phyloP scores from a whole-genome alignment of 2,329 filamentous ascomycete genomes.

The Dothideomycetidae sp. region DNA sequence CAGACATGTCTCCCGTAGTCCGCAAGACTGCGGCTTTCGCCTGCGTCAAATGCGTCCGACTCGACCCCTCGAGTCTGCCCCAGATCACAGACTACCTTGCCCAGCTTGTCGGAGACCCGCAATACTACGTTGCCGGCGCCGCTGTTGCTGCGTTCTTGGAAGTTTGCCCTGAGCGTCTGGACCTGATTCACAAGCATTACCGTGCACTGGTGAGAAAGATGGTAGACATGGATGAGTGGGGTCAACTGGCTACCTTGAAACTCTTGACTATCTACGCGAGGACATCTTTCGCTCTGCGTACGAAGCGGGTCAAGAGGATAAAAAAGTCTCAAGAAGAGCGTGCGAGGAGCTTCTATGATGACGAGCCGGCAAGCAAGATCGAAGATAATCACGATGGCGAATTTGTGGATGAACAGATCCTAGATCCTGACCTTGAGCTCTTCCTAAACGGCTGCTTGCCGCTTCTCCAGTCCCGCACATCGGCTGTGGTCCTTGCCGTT shows the following conservation, averaged over 20 bases:
- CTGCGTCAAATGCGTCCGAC: constrained; percentile 86
- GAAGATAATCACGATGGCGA: constrained; percentile 34
- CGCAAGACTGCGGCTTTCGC: constrained; percentile 84
- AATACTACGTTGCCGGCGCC: constrained; percentile 92
- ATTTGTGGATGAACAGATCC: constrained; percentile 41
- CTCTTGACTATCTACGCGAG: constrained; percentile 76
- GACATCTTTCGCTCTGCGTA: constrained; percentile 68
- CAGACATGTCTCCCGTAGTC: constrained; percentile 89
- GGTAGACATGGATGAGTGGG: constrained; percentile 99
- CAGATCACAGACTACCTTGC: constrained; percentile 73
- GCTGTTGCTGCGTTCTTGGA: constrained; percentile 82
- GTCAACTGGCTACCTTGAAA: constrained; percentile 68
- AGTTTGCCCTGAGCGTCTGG: constrained; percentile 72
- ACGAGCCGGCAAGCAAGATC: constrained; percentile 31
- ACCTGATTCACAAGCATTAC: constrained; percentile 85
- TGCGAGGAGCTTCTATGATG: constrained; percentile 61
- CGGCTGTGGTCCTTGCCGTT: constrained; percentile 80
- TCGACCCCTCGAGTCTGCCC: constrained; percentile 74
- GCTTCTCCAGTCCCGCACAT: constrained; percentile 84
- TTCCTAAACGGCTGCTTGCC: constrained; percentile 67
- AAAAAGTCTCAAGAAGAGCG: constrained; percentile 27
- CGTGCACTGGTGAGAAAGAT: constrained; percentile 72
- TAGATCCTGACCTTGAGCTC: constrained; percentile 72
- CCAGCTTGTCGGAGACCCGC: constrained; percentile 69
- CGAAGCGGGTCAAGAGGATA: constrained; percentile 40